These are phyloP conservation scores for Amylostereum areolatum DNA, from an alignment of 1,284 basidiomycete genomes.

Conservation along the genomic window DNA sequence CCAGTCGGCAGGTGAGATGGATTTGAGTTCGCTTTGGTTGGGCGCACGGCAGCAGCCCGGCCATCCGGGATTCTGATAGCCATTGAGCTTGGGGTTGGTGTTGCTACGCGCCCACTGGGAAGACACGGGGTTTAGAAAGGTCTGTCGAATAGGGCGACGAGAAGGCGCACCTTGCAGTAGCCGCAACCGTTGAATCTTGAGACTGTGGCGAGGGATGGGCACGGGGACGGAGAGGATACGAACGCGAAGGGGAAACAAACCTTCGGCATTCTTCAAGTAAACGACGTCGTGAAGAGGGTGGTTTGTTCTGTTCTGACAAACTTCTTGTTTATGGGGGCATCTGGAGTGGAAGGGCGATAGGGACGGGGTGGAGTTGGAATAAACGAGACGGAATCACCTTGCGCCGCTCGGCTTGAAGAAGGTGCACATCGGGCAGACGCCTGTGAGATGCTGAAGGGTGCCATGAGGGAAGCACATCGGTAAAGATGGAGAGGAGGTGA, in stretches of 20 bases:
- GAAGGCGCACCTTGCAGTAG: constrained; percentile 66
- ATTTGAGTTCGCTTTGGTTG: constrained; percentile 43
- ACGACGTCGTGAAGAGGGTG: constrained; percentile 73
- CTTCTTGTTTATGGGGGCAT: constrained; percentile 68
- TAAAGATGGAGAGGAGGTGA: constrained; percentile 15
- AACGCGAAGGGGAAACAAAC: constrained; percentile 32
- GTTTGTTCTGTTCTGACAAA: constrained; percentile 62
- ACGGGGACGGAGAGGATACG: constrained; percentile 8
- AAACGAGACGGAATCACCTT: constrained; percentile 33
- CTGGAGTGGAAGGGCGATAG: constrained; percentile 28
- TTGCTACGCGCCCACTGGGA: constrained; percentile 61
- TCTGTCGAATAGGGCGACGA: constrained; percentile 16
- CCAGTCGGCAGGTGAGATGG: constrained; percentile 74
- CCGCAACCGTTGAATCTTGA: constrained; percentile 79
- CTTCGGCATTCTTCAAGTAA: constrained; percentile 78
- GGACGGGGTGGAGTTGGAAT: constrained; percentile 9
- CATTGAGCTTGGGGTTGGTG: constrained; percentile 44
- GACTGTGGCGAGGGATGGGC: constrained; percentile 36
- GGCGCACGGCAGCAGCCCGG: constrained; percentile 79
- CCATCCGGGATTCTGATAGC: constrained; percentile 69
- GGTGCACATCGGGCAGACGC: constrained; percentile 76
- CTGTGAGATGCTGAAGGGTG: constrained; percentile 57
- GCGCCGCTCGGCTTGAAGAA: constrained; percentile 58
- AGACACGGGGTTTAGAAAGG: constrained; percentile 19
- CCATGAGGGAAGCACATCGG: constrained; percentile 69